Evolutionary conservation across 2,329 filamentous ascomycete species (phyloP).

Genomic region (Exophiala alcalophila): DNA sequence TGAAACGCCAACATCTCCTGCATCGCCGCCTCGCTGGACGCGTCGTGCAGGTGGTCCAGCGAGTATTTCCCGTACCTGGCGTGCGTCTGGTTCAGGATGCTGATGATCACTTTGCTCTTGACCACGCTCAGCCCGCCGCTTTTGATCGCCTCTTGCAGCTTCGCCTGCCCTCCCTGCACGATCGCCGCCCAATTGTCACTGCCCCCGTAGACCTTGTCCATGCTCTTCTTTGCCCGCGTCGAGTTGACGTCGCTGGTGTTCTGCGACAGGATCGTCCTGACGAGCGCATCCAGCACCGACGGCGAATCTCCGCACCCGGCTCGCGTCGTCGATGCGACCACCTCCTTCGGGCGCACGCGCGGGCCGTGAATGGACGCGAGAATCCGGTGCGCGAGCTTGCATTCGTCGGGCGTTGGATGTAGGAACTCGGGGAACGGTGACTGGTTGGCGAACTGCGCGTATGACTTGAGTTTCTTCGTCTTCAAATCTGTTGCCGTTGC

Average conservation of each 20-base stretch:
- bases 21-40: constrained; percentile 56
- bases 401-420: constrained; percentile 65
- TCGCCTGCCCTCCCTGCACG: constrained; percentile 42
- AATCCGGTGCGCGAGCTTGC: constrained; percentile 64
- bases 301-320: constrained; percentile 69
- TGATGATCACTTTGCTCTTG: constrained; percentile 47
- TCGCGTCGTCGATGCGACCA: constrained; percentile 66
- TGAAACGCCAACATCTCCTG: constrained; percentile 56
- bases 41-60: constrained; percentile 57
- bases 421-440: constrained; percentile 66
- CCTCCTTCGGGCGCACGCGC: constrained; percentile 60
- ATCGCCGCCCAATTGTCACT: constrained; percentile 49
- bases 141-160: constrained; percentile 43
- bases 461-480: constrained; percentile 36
- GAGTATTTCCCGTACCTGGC: constrained; percentile 31
- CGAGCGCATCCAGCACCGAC: constrained; percentile 61
- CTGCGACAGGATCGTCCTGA: constrained; percentile 61
- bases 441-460: constrained; percentile 45
- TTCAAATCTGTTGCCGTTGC: constrained; percentile 15
- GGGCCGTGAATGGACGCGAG: constrained; percentile 65
- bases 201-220: constrained; percentile 67
- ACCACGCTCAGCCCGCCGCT: constrained; percentile 65
- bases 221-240: constrained; percentile 68
- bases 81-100: constrained; percentile 28
- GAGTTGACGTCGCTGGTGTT: constrained; percentile 60